Evolutionary conservation across 768 basidiomycete species (phyloP), one percentile per base, ranked within the genome.

Genomic region (Tephrocybe sp.): DNA sequence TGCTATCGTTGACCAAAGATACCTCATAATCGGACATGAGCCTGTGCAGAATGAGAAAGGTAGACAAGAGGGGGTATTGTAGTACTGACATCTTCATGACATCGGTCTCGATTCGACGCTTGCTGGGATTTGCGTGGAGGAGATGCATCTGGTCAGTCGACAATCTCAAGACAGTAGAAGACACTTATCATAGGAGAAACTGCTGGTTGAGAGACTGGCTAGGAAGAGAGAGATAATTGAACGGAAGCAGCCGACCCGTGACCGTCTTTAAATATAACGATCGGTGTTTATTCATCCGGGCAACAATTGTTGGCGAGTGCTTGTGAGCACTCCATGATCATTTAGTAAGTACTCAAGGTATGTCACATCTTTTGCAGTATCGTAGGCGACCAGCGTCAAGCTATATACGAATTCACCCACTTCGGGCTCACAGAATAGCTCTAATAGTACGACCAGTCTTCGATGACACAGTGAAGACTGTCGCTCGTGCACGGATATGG

Each of bases 21-120:
- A 99, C 97, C 67, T 99, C 92, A 69, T 93, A 97, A 73, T 99
- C 97, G 13, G 93, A 96, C 93, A 98, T 98, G 62, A 98, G 71
- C 74, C 96, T 98, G 67, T 25, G 24, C 22, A 24, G 35, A 30
- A 43, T 44, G 15, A 44, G 51, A 56, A 44, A 59, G 37, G 34
- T 49, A 45, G 16, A 12, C 28, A 28, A 30, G 26, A n/a, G 54
- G 47, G 45, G 40, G 46, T 53, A 9, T 42, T 11, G 44, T 37
- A 41, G 19, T 27, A 58, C 82, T 64, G 66, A 96, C 96, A 99
- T 75, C 76, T 98, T 98, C 96, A 98, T 97, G 45, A 99, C 96
- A 77, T 99, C 97, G 41, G 94, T 98, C 70, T 98, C 96, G 68
- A 97, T 95, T 52, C 96, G 87, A 53, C 96, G 89, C 71, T 91